A percentile compares a stretch with the other conserved stretches of the same genome.
These are phyloP conservation scores for Flaveria floridana DNA, from an alignment of 140 eudicot species.

Conservation along the genomic window DNA sequence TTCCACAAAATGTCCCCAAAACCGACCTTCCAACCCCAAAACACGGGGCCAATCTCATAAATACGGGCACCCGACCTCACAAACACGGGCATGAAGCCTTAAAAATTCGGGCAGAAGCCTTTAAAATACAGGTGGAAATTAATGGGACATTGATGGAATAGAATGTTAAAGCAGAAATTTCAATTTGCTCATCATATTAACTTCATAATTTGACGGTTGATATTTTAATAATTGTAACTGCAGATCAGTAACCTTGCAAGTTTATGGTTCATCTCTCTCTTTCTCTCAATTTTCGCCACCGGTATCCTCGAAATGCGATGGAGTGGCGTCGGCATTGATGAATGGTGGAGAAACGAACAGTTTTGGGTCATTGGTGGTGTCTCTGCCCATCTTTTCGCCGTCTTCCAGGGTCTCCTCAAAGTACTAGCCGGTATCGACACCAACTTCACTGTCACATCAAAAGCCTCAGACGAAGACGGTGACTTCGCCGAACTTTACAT, in stretches of 20 bases:
- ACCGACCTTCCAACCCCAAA: too few relatives aligned
- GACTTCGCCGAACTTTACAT: slow-evolving; percentile 78
- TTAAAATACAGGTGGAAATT: too few relatives aligned
- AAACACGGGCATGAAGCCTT: too few relatives aligned
- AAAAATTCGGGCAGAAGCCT: too few relatives aligned
- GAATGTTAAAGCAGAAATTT: too few relatives aligned
- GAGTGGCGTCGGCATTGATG: slow-evolving; percentile 93
- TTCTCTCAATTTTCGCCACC: slow-evolving; percentile 88
- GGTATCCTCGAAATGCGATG: slow-evolving; percentile 93
- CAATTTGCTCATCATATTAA: slow-evolving; percentile 1
- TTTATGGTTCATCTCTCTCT: slow-evolving; percentile 87
- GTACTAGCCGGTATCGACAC: slow-evolving; percentile 93
- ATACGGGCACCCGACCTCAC: too few relatives aligned
- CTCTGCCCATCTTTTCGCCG: slow-evolving; percentile 85
- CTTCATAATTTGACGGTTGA: slow-evolving; percentile 1
- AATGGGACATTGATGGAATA: too few relatives aligned
- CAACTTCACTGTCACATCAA: slow-evolving; percentile 89
- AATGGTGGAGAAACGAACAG: slow-evolving; percentile 97
- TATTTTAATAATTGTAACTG: slow-evolving; percentile 15
- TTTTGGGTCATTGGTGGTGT: slow-evolving; percentile 98
- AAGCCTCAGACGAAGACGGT: slow-evolving; percentile 89
- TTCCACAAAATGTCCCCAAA: too few relatives aligned
- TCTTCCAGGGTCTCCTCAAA: slow-evolving; percentile 83
- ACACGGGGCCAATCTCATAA: too few relatives aligned
- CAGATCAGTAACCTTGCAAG: slow-evolving; percentile 94